Base-by-base conservation (phyloP, 768 basidiomycete genomes). In the Hebeloma cylindrosporum region DNA sequence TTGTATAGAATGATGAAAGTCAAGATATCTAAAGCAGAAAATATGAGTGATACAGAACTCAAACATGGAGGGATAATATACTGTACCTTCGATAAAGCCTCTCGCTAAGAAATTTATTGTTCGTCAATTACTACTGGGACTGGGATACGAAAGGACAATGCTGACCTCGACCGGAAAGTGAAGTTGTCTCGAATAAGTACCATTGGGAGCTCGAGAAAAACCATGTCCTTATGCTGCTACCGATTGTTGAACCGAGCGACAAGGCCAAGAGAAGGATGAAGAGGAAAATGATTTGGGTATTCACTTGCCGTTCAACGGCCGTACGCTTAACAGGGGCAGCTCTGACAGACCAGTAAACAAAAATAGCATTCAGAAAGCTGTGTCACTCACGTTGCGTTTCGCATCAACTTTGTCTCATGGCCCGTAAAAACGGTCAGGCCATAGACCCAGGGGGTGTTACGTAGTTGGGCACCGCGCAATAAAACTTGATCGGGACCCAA, bases 1-100 rank as follows among this genome's bases (percentile, higher is more conserved):
- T 97, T 98, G 75, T 97, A 98, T 29, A 97, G 77, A 65, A 99
- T 95, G 66, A 98, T 90, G 72, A 97, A 99, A 7, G 96, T 98
- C 28, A 99, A 77, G 45, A 98, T 92, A 64, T 99, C 95, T 91
- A 49, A 36, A 40, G 6, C 50, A 41, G 30, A 32, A 45, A 37
- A 43, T 58, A n/a, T n/a, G 13, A 59, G 43, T 43, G 9, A 18
- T 20, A 16, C 28, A 54, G 56, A 10, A 7, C 26, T 32, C n/a
- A n/a, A n/a, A n/a, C 17, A 35, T 31, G 20, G n/a, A 16, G 16
- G 21, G 30, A 26, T 21, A 17, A 11, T 8, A 47, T 29, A 16
- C 23, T 42, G 13, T 47, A 87, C 87, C 89, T 79, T 96, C 91
- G 39, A 89, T 75, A 62, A 94, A 94, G 34, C 73, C 73, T 60